Evolutionary conservation across 345 rosid genomes (phyloP), one percentile per base, ranked within the genome.

Genomic region (Cardamine chenopodiifolia): DNA sequence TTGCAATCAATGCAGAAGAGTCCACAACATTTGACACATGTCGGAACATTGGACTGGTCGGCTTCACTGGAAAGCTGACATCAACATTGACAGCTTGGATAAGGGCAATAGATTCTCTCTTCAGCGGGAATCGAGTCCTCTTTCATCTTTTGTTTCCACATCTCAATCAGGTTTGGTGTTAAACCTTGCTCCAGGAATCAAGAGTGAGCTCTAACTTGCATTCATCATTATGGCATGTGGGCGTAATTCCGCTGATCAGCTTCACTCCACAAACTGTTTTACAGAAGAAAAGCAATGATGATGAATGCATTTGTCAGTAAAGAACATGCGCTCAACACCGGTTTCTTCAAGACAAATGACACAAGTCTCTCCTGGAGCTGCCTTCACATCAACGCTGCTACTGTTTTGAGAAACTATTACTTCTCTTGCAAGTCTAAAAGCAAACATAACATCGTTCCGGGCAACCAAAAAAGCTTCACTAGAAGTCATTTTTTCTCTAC

Each of bases 141-240:
- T 48, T 48, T 48, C 53, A 48, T 48, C 68, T 83, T 81, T 42
- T 79, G 73, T 48, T 53, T 71, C 89, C 85, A 72, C 22, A 63
- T 83, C 66, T 86, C 84, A n/a, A 80, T 47, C 40, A 86, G 62
- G 62, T 85, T 85, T 34, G 87, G 71, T 2, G 81, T 79, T 83
- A 90, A 75, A 90, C 79, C 35, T 65, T 84, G 18, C 39, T 57
- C 62, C 90, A 90, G 28, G 79, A 79, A 8, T 82, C 82, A 54
- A 89, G 74, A 34, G 22, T 70, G 6, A 90, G 70, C 80, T 77
- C 84, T 17, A 82, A 73, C 19, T 82, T 79, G 58, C 97, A 89
- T 25, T 74, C 85, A 59, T 83, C 83, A 26, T 82, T 84, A 64
- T 89, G 97, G 45, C 92, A 87, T 34, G 66, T 83, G n/a, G 90